These are phyloP conservation scores for Dryas drummondii DNA, from an alignment of 306 rosid genomes.

Conservation along the genomic window DNA sequence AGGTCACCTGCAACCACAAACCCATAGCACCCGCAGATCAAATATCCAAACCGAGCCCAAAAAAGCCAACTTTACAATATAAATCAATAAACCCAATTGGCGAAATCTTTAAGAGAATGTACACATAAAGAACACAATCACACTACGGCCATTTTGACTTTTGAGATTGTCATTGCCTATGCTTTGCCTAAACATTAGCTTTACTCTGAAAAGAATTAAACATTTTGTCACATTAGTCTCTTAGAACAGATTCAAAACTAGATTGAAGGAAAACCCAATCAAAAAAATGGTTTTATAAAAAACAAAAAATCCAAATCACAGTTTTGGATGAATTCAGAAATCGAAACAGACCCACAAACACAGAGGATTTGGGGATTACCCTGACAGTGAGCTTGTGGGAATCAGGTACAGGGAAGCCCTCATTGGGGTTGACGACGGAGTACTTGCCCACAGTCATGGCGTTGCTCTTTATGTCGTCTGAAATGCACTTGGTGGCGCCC, in stretches of 20 bases:
- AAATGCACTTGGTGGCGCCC: conserved; percentile 69
- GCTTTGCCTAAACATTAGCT: conserved; percentile 5
- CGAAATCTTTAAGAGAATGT: not conserved
- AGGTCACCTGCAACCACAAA: conserved; percentile 55
- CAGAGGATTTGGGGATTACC: conserved; percentile 37
- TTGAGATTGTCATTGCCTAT: conserved; percentile 10
- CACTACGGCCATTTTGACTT: conserved; percentile 1
- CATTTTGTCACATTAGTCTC: not conserved
- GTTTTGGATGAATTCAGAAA: not conserved
- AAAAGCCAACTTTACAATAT: not conserved
- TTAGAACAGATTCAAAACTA: not conserved
- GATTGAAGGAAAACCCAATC: not conserved
- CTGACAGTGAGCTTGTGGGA: conserved; percentile 57
- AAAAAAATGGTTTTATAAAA: not conserved
- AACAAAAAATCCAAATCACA: not conserved
- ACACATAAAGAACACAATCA: not conserved
- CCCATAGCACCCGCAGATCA: conserved; percentile 33
- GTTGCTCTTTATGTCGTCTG: conserved; percentile 67
- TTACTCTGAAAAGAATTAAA: not conserved
- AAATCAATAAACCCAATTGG: conserved; percentile 10
- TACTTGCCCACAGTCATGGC: conserved; percentile 80
- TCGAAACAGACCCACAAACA: not conserved
- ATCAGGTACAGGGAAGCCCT: conserved; percentile 55
- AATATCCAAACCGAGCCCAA: conserved; percentile 24
- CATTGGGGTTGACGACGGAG: conserved; percentile 47